Conservation (phyloP, 139 green algal genomes). For the Coccomyxa sp. region DNA sequence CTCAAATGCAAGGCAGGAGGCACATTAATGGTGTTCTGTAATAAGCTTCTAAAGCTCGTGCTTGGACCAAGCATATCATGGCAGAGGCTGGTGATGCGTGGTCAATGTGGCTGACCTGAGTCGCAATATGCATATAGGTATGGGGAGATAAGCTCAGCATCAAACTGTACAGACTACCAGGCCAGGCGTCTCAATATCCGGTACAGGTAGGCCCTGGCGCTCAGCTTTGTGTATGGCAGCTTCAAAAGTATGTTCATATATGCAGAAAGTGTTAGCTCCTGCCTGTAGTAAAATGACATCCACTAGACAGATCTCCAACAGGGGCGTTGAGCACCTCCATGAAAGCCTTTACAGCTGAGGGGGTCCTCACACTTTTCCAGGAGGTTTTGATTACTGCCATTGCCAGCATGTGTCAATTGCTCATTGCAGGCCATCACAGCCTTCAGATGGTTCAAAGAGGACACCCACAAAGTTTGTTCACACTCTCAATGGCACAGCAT, state of each 20-base stretch:
- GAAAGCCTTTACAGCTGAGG: background rate
- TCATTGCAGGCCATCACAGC: background rate
- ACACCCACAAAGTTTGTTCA: slow-evolving; percentile 83
- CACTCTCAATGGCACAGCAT: slow-evolving; percentile 97
- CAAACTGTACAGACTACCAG: slow-evolving; percentile 99
- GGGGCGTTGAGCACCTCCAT: background rate
- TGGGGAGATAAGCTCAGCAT: slow-evolving; percentile 92
- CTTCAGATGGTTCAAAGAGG: slow-evolving; percentile 22
- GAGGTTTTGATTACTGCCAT: background rate
- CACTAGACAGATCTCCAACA: background rate
- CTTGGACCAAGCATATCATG: too few relatives aligned
- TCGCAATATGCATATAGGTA: too few relatives aligned
- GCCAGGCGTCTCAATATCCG: slow-evolving; percentile 78
- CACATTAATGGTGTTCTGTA: too few relatives aligned
- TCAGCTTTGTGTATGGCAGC: background rate
- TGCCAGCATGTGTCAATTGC: background rate
- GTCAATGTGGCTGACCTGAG: too few relatives aligned
- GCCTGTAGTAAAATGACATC: background rate
- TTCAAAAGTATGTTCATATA: background rate
- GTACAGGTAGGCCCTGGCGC: slow-evolving; percentile 33
- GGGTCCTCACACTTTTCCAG: background rate
- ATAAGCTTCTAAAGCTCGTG: too few relatives aligned
- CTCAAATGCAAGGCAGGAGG: too few relatives aligned
- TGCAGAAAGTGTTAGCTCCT: background rate
- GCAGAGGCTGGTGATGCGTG: too few relatives aligned